Percentiles rank a stretch among this genome's conserved stretches.
These are phyloP conservation scores for Fusarium keratoplasticum DNA, from an alignment of 2,329 filamentous ascomycete genomes.

Conservation along the genomic window DNA sequence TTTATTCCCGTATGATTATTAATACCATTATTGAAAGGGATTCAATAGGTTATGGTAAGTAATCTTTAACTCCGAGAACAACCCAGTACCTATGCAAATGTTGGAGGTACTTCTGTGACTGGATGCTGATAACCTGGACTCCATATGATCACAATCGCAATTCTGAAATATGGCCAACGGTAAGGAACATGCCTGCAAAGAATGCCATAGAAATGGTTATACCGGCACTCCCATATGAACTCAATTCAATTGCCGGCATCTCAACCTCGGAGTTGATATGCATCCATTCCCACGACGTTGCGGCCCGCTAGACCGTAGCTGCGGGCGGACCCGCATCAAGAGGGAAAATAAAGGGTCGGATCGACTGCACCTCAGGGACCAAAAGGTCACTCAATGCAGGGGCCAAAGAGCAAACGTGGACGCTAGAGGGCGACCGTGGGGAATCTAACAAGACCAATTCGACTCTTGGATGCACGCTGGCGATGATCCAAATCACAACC, in stretches of 20 bases:
- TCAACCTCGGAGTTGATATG: not conserved
- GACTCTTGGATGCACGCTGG: not conserved
- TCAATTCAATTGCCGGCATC: not conserved
- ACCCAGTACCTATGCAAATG: not conserved
- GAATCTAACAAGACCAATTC: conserved; percentile 3
- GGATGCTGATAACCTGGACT: not conserved
- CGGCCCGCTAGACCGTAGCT: not conserved
- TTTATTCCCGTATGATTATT: not conserved
- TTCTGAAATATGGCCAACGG: not conserved
- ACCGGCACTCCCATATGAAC: not conserved
- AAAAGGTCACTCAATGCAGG: not conserved
- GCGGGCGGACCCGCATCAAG: not conserved
- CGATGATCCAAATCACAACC: conserved; percentile 32
- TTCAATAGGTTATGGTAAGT: not conserved
- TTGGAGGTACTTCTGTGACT: not conserved
- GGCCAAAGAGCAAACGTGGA: not conserved
- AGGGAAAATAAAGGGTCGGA: conserved; percentile 6
- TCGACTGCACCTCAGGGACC: conserved; percentile 4
- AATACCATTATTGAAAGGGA: not conserved
- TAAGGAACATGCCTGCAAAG: not conserved
- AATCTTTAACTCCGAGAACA: not conserved
- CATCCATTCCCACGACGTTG: not conserved
- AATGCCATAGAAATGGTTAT: not conserved
- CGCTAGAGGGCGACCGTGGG: conserved; percentile 4
- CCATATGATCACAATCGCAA: not conserved